phyloP scores from a whole-genome alignment of 495 filamentous ascomycete genomes.

The Aspergillus kassunensis region DNA sequence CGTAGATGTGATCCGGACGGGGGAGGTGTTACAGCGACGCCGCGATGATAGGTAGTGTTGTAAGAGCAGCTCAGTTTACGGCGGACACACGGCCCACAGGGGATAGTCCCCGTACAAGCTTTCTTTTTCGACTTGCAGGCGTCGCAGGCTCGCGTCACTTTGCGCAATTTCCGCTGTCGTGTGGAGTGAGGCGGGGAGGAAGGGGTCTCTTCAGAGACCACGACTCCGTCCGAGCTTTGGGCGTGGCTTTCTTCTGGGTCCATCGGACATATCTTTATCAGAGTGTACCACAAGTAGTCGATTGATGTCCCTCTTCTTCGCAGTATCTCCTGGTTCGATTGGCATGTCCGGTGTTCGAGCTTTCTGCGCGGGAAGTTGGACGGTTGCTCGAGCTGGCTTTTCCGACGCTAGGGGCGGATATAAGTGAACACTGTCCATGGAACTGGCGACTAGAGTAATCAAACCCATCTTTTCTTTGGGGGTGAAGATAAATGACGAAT shows the following conservation, averaged over 20 bases:
- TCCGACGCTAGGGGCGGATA: constrained; percentile 1
- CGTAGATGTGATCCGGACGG: constrained; percentile 5
- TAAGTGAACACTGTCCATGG: too few relatives aligned
- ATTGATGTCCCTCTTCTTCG: background rate
- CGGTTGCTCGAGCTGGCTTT: background rate
- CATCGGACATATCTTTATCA: background rate
- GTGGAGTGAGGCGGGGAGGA: background rate
- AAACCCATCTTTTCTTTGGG: too few relatives aligned
- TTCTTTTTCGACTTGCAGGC: constrained; percentile 27
- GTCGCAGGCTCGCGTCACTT: constrained; percentile 28
- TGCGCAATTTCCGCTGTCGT: constrained; percentile 19
- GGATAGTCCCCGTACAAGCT: constrained; percentile 25
- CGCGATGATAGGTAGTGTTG: constrained; percentile 23
- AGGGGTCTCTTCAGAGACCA: constrained; percentile 1
- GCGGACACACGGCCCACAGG: constrained; percentile 23
- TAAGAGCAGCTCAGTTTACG: constrained; percentile 19
- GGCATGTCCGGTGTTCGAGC: background rate
- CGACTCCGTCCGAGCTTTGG: background rate
- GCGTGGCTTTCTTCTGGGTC: background rate
- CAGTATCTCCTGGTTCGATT: background rate
- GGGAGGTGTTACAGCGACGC: constrained; percentile 21
- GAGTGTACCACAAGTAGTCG: background rate
- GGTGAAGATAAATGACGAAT: too few relatives aligned
- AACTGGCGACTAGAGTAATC: too few relatives aligned
- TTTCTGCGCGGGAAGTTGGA: background rate